Evolutionary conservation across 257 asterid species (phyloP).

Genomic region (Pogostemon cablin): DNA sequence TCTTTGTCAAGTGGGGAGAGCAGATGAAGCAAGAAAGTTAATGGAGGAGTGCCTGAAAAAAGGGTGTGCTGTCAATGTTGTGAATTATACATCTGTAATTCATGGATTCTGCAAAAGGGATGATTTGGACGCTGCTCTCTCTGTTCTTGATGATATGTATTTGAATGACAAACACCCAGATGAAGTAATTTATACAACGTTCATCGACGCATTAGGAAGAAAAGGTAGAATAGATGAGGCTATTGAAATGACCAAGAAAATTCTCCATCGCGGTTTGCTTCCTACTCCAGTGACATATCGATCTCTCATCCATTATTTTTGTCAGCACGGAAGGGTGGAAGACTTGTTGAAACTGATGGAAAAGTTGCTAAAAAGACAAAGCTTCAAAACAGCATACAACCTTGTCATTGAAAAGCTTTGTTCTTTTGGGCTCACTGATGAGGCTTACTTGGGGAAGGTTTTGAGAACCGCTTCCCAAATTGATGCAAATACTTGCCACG

Average conservation of each 20-base stretch:
- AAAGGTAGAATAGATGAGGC: constrained; percentile 78
- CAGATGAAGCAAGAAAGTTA: constrained; percentile 61
- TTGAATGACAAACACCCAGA: constrained; percentile 87
- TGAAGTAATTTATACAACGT: constrained; percentile 67
- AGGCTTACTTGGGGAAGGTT: constrained; percentile 79
- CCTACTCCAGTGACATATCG: constrained; percentile 91
- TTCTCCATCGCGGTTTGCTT: constrained; percentile 77
- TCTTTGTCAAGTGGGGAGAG: constrained; percentile 57
- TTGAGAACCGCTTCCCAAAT: constrained; percentile 69
- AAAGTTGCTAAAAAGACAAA: constrained; percentile 68
- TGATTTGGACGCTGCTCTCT: constrained; percentile 81
- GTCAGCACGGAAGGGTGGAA: constrained; percentile 61
- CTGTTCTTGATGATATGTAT: constrained; percentile 94
- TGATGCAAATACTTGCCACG: constrained; percentile 69
- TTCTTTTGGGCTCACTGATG: constrained; percentile 59
- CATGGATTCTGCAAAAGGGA: constrained; percentile 80
- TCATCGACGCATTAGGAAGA: constrained; percentile 68
- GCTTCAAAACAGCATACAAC: constrained; percentile 63
- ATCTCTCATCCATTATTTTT: constrained; percentile 71
- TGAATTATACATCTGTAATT: constrained; percentile 81
- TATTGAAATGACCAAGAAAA: constrained; percentile 61
- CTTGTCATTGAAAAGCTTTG: constrained; percentile 86
- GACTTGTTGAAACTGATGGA: constrained; percentile 65
- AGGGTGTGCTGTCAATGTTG: constrained; percentile 87
- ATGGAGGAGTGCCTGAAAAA: constrained; percentile 76